Conservation (phyloP, 768 basidiomycete species). For the Lentinula guzmanii region DNA sequence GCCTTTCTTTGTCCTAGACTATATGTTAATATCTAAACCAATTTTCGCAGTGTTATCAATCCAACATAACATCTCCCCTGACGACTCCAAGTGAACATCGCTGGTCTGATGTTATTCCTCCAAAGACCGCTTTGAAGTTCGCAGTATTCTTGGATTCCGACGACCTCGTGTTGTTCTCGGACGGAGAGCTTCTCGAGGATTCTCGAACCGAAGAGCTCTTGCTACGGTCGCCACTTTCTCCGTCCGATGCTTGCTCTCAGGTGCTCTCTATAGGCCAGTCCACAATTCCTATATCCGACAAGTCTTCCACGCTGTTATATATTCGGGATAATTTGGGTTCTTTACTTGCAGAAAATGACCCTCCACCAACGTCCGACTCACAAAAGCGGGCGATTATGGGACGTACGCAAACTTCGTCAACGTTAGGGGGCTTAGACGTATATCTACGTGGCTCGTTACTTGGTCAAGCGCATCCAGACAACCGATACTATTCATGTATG, state of each 20-base stretch:
- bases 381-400: not conserved
- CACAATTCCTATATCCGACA: conserved; percentile 13
- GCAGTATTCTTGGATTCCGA: conserved; percentile 56
- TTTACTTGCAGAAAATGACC: not conserved
- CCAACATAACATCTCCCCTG: not conserved
- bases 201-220: conserved; percentile 7
- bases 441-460: conserved; percentile 26
- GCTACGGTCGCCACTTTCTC: conserved; percentile 9
- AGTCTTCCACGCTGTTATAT: conserved; percentile 17
- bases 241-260: conserved; percentile 22
- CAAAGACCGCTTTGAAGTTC: conserved; percentile 50
- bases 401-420: conserved; percentile 30
- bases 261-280: conserved; percentile 18
- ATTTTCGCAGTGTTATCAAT: not conserved
- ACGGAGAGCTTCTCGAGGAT: conserved; percentile 34
- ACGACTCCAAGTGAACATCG: conserved; percentile 19
- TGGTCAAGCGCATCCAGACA: conserved; percentile 17
- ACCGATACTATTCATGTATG: conserved; percentile 23
- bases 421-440: conserved; percentile 30
- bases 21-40: not conserved
- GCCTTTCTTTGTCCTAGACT: not conserved
- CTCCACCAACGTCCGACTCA: not conserved
- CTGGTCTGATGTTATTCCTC: conserved; percentile 55
- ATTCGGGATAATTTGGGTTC: conserved; percentile 20
- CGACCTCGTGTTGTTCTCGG: conserved; percentile 52